Evolutionary conservation across 2,329 filamentous ascomycete genomes (phyloP), one percentile per base, ranked within the genome.

Genomic region (Malbranchea cinnamomea): DNA sequence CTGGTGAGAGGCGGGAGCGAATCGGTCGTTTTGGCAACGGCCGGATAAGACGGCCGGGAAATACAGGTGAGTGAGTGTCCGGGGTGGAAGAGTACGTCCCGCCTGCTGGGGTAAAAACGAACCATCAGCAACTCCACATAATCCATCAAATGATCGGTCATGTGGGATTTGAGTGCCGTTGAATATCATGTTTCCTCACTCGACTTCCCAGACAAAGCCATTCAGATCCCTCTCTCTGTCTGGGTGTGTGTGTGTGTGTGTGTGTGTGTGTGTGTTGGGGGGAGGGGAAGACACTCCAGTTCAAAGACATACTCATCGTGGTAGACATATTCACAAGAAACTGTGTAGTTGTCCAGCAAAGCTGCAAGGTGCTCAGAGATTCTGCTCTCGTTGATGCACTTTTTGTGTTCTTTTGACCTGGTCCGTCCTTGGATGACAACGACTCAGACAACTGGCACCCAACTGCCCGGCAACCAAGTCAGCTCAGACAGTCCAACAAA

Each of bases 11-110:
- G 33, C 82, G 75, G 51, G 89, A 84, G 45, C 85, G 81, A 32
- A 98, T 68, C 40, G 81, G 78, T 47, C 84, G 78, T 58, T 81
- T 89, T 24, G 89, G 89, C 37, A 98, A 63, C 33, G 89, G 89
- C 49, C 84, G 78, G 52, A 98, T 98, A 37, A 87, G 79, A 55
- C 89, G 77, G 51, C 92, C 81, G 41, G 83, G 83, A 52, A 81
- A 92, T 47, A 82, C 65, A 36, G 79, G 73, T 36, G 83, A 89
- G 40, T 74, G 67, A 35, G 78, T 78, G 63, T 93, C 83, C 42
- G 61, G 58, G 45, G 57, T 55, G 45, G 60, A 57, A 40, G 61
- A 60, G 49, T 62, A 65, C 45, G 56, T 57, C 51, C 57, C 52
- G 49, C 57, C 58, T 63, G 52, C 46, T 46, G 45, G 41, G 47